Evolutionary conservation across 768 basidiomycete genomes (phyloP).

Genomic region (Calocybe indica): DNA sequence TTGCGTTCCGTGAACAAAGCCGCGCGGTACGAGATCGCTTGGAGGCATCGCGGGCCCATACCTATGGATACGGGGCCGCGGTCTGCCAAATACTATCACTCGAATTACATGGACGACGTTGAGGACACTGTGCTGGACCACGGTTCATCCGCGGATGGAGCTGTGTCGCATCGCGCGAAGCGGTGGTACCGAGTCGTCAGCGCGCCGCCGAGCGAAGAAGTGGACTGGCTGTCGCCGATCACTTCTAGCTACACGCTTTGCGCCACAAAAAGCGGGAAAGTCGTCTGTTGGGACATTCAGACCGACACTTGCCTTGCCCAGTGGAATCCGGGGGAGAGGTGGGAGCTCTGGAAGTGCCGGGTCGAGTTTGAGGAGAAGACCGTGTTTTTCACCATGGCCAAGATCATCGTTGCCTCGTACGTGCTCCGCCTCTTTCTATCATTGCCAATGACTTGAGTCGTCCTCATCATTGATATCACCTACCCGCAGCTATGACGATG

Average conservation of each 20-base stretch:
- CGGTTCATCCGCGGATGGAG: neutral
- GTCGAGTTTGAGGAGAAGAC: slow-evolving; percentile 69
- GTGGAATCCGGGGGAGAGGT: slow-evolving; percentile 57
- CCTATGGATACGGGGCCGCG: slow-evolving; percentile 33
- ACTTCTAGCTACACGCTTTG: slow-evolving; percentile 74
- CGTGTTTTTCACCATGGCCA: slow-evolving; percentile 75
- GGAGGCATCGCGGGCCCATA: slow-evolving; percentile 52
- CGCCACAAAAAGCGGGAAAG: slow-evolving; percentile 69
- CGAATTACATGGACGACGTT: slow-evolving; percentile 32
- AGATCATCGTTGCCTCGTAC: slow-evolving; percentile 45
- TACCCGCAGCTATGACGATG: slow-evolving; percentile 45
- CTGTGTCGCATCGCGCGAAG: slow-evolving; percentile 9
- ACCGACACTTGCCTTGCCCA: slow-evolving; percentile 56
- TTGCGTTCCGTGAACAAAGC: slow-evolving; percentile 61
- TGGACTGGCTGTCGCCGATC: slow-evolving; percentile 75
- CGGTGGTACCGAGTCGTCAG: slow-evolving; percentile 67
- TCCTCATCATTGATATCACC: neutral
- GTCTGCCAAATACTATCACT: slow-evolving; percentile 24
- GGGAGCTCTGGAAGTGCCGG: slow-evolving; percentile 76
- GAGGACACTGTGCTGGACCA: slow-evolving; percentile 8
- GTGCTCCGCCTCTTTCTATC: slow-evolving; percentile 13
- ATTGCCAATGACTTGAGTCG: slow-evolving; percentile 2
- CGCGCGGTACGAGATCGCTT: slow-evolving; percentile 52
- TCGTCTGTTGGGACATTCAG: slow-evolving; percentile 73
- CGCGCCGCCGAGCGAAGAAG: slow-evolving; percentile 60